Evolutionary conservation across 2,329 filamentous ascomycete species (phyloP), one percentile per base, ranked within the genome.

Genomic region (Cladosporium phlei): DNA sequence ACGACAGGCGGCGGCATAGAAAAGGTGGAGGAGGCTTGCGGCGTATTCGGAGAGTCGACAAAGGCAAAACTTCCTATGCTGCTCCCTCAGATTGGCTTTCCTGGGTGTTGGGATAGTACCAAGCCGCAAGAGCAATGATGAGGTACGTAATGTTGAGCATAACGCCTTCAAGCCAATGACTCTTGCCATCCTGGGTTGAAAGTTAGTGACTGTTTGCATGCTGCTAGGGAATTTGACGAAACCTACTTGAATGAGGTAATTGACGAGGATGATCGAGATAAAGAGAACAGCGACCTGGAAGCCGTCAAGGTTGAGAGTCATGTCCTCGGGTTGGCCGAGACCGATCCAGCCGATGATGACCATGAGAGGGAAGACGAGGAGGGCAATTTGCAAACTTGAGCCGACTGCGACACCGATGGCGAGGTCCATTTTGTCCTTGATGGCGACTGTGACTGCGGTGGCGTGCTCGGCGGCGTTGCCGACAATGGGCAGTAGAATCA

Each of bases 241-340:
- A 66, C 77, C 76, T 53, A 80, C 78, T 51, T 75, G 72, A 37
- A 83, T 82, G 14, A 83, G 69, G 56, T 82, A 48, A 21, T 48
- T 48, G 22, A 48, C 46, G 3, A 48, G 29, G 25, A 48, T 42
- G 12, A 48, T 48, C 7, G 64, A 66, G 19, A 82, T 74, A 50
- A 83, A 83, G 2, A 83, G 64, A 1, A 78, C 67, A 2, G 75
- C 85, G 11, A 95, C 83, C 69, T 95, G 88, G 72, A 96, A 96
- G 1, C 82, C 82, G 61, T 94, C 88, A 63, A 95, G 93, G 64
- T 84, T 84, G 4, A 95, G 76, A 16, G 82, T 87, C 87, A 85
- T 82, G 28, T 73, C 68, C 39, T 77, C 69, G 6, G 55, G 52
- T 8, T 48, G 35, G 2, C 62, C 63, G 14, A 78, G 71, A 44